Base-by-base conservation (phyloP, 768 basidiomycete genomes). In the Clavaria fumosa region DNA sequence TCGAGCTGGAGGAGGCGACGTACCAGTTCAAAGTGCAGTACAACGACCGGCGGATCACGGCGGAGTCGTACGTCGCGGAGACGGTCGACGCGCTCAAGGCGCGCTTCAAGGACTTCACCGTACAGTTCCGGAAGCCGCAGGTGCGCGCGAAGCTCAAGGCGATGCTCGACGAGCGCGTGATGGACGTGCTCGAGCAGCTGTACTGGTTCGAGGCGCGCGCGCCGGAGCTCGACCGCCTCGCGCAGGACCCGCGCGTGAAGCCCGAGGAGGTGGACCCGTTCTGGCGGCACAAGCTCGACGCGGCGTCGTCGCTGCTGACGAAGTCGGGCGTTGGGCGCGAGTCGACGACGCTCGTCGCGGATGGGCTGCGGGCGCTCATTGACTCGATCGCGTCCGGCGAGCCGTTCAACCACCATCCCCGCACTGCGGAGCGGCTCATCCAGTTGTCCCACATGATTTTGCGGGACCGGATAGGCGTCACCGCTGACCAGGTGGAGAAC, bases 11-110 rank as follows among this genome's bases (percentile, higher is more conserved):
- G 57, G 95, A 97, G 50, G 78, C 95, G 2, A 79, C 78, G 9
- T 99, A 99, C 55, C 95, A 97, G 56, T 99, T 99, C 73, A 99
- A 99, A 60, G 95, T 99, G 2, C 82, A 91, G 55, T 88, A 86
- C 61, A 99, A 99, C 52, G 95, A 99, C 59, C 77, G 88, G 17
- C 72, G 86, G 17, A 84, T 96, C 42, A 81, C 84, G 1, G 78
- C 95, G 7, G 95, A 99, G 56, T 90, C 88, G 1, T 99, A 99
- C 53, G 86, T 99, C 34, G 91, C 95, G 5, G 95, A 97, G 60
- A 90, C 91, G 2, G 79, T 97, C 58, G 95, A 99, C 51, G 65
- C 71, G 4, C 73, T 99, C 44, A 99, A 99, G 60, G 68, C 70
- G 0, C 74, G 79, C 31, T 93, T 99, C 69, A 84, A 80, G 50